Percentiles rank a stretch among this genome's conserved stretches.
Conservation (phyloP, 2,329 filamentous ascomycete species). For the Xylaria sp. region DNA sequence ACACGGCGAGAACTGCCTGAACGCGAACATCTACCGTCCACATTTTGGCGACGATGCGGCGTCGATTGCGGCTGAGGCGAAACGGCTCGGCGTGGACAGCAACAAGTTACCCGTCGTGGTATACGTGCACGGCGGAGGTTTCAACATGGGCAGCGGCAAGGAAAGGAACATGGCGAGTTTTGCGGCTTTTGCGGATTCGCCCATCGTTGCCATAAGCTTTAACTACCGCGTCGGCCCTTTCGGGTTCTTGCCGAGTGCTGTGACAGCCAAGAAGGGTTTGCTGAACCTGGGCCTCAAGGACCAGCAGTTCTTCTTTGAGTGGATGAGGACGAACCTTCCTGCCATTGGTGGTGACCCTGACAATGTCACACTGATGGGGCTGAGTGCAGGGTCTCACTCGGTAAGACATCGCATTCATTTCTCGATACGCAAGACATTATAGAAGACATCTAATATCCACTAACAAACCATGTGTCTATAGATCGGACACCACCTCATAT, state of each 20-base stretch:
- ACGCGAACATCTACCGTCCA: constrained; percentile 62
- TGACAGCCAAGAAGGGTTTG: constrained; percentile 64
- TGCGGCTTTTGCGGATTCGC: constrained; percentile 64
- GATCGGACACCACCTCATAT: constrained; percentile 72
- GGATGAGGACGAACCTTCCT: constrained; percentile 70
- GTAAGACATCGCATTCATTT: constrained; percentile 41
- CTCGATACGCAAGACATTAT: constrained; percentile 46
- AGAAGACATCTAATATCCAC: background rate
- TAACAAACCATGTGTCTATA: constrained; percentile 14
- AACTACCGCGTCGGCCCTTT: constrained; percentile 74
- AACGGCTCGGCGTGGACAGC: constrained; percentile 44
- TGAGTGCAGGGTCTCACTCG: constrained; percentile 72
- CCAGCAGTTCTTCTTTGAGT: constrained; percentile 67
- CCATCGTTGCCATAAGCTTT: constrained; percentile 69
- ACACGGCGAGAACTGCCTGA: constrained; percentile 64
- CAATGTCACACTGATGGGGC: constrained; percentile 70
- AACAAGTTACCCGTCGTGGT: constrained; percentile 62
- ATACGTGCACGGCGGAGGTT: constrained; percentile 72
- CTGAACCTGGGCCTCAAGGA: constrained; percentile 74
- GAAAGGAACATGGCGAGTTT: constrained; percentile 72
- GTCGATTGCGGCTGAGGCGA: constrained; percentile 36
- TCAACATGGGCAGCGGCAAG: constrained; percentile 64
- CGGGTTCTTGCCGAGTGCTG: constrained; percentile 73
- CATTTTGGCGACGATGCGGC: constrained; percentile 46
- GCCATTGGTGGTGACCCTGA: constrained; percentile 69